These are phyloP conservation scores for Globisporangium abappressorium DNA, from an alignment of 352 stramenopile genomes.

Conservation along the genomic window DNA sequence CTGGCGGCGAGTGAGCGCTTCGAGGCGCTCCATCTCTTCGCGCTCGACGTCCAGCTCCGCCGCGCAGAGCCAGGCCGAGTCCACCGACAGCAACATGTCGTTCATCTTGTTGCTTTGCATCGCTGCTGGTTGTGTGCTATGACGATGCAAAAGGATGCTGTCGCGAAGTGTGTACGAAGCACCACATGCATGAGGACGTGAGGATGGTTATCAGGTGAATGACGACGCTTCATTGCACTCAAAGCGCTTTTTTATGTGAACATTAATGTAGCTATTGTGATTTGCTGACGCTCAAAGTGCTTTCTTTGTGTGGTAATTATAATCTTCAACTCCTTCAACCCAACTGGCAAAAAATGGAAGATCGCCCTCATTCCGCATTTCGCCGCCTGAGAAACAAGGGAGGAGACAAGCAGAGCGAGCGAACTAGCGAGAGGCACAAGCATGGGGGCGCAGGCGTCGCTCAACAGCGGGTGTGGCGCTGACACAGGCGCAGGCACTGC, in stretches of 20 bases:
- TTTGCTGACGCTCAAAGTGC: neutral
- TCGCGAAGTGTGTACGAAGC: no score
- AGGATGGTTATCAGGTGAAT: no score
- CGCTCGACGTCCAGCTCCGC: constrained; percentile 50
- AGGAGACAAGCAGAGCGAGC: neutral
- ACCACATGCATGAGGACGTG: no score
- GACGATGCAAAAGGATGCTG: neutral
- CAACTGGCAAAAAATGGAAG: neutral
- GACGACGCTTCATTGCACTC: no score
- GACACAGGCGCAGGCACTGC: neutral
- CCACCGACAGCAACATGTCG: constrained; percentile 33
- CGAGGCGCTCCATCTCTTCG: constrained; percentile 91
- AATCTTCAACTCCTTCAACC: neutral
- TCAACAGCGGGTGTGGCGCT: neutral
- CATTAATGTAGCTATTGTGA: neutral
- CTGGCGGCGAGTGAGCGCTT: no score
- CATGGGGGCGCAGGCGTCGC: constrained; percentile 15
- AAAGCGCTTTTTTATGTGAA: no score
- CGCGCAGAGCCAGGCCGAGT: constrained; percentile 59
- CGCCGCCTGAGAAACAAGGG: neutral
- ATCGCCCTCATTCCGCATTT: neutral
- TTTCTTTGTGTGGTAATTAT: neutral
- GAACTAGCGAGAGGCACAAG: neutral
- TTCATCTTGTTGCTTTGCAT: constrained; percentile 34
- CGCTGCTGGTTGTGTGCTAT: neutral